A percentile compares a stretch with the other conserved stretches of the same genome.
phyloP scores from a whole-genome alignment of 2,329 filamentous ascomycete species.

The Akanthomyces muscarius region DNA sequence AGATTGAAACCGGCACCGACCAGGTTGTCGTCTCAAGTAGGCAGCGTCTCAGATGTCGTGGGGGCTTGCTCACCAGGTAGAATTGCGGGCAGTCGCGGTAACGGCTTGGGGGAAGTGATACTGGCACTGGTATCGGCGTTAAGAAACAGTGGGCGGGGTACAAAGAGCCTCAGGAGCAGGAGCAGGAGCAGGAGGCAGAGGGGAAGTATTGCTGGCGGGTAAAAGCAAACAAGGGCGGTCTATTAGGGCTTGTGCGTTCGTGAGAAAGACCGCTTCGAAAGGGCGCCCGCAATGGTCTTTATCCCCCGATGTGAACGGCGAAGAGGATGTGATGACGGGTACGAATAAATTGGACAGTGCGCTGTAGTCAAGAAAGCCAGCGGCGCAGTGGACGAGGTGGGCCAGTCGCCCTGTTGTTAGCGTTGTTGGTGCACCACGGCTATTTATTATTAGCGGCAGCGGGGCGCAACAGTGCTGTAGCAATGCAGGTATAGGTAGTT shows the following conservation, averaged over 20 bases:
- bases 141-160: conserved; percentile 6
- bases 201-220: neutral
- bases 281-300: conserved; percentile 2
- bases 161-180: neutral
- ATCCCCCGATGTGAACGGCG: neutral
- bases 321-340: conserved; percentile 10
- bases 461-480: neutral
- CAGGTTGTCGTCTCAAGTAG: conserved; percentile 13
- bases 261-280: neutral
- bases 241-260: neutral
- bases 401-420: neutral
- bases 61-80: conserved; percentile 11
- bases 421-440: neutral
- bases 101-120: neutral
- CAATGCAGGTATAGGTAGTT: too few species aligned
- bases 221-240: neutral
- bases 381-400: neutral
- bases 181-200: neutral
- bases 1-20: conserved; percentile 13
- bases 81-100: neutral
- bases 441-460: neutral
- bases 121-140: conserved; percentile 5
- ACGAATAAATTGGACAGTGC: neutral
- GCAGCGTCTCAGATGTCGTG: conserved; percentile 9
- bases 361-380: neutral